Evolutionary conservation across 805 yeast species (phyloP), one percentile per base, ranked within the genome.

Genomic region (Groenewaldozyma tartarivorans): DNA sequence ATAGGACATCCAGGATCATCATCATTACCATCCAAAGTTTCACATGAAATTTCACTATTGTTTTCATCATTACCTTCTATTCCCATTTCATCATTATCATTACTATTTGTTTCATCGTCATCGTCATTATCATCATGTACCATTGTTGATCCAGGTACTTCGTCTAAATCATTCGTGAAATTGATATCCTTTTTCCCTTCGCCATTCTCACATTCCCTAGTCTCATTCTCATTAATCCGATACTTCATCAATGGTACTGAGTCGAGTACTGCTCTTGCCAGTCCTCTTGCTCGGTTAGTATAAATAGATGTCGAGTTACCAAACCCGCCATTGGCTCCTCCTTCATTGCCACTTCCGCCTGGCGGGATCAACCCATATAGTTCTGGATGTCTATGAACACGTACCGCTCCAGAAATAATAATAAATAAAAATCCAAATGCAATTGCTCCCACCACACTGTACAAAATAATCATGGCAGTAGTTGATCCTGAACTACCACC

Each of bases 1-100:
- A 84, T 82, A 9, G 92, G 86, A 66, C 95, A 84, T 1, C 68
- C 56, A 11, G 42, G 36, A 15, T 49, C 49, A 5, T 43, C 45
- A 15, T 35, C 37, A 3, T 27, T 29, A 11, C 33, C 4, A 82
- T 44, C 30, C 18, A 39, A 4, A 9, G 36, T 37, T 4, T 18
- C 13, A 7, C 11, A n/a, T 22, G 29, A 11, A 9, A 15, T 34
- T 19, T 26, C 4, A 3, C 20, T 17, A 17, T 35, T 38, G 30
- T 5, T 33, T 20, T 2, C 18, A 15, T 35, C 26, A 13, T n/a
- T 4, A 9, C 33, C 35, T 5, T 15, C 5, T 9, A n/a, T 33
- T 9, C 38, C 20, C 21, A 7, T 38, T 7, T 36, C 34, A 19
- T 26, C 24, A 15, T 20, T 22, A 3, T n/a, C 19, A 24, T 24